Base-by-base conservation (phyloP, 2,329 filamentous ascomycete species). In the Colletotrichum simmondsii region DNA sequence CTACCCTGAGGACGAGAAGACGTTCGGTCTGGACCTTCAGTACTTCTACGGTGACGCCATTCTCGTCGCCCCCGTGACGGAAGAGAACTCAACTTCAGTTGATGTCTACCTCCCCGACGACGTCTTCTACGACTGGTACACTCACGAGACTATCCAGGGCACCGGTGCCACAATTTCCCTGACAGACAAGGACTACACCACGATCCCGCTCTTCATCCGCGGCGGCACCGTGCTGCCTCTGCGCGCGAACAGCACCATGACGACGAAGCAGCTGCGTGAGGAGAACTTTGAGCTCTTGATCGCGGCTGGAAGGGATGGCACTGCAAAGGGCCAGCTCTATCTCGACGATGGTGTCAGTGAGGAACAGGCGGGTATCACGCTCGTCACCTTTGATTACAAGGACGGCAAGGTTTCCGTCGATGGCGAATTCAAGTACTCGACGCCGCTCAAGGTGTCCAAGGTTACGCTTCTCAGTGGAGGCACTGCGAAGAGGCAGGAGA, bases 261-360 rank as follows among this genome's bases (percentile, higher is more conserved):
- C 92, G 0, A 94, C 92, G 0, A 87, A 86, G 0, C 88, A 88
- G 56, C 83, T 94, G 49, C 87, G 92, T 54, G 86, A 89, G 75
- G 85, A 93, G 76, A 86, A 91, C 75, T 96, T 96, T 83, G 88
- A 92, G 79, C 83, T 97, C 63, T 78, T 96, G 46, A 87, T 97
- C 57, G 92, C 94, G 0, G 87, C 93, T 0, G 90, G 88, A 6
- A 78, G 79, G 1, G 84, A 92, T 64, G 93, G 92, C 3, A 89
- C 83, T 7, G 94, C 94, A 0, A 80, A 79, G 1, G 94, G 94
- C 0, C 85, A 86, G 64, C 84, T 97, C 69, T 97, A 95, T 79
- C 83, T 97, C 5, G 94, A 97, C 76, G 94, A 97, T 73, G 94
- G 94, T 10, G 90, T 75, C 71, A 91, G 88, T 30, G 77, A 95